Base-by-base conservation (phyloP, 345 rosid species). In the Syzygium aqueum region DNA sequence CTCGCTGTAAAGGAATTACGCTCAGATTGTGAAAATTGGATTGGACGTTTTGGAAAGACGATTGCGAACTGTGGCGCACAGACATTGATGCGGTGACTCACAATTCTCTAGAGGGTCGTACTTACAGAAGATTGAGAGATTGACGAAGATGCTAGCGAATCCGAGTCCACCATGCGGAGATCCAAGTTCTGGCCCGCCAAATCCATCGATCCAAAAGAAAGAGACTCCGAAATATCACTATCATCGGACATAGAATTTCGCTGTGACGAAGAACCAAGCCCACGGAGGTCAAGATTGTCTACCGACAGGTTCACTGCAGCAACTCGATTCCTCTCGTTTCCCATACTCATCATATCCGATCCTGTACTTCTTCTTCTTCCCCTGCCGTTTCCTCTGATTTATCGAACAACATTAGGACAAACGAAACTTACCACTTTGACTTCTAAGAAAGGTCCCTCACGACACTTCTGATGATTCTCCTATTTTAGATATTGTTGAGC, bases 1-100 rank as follows among this genome's bases (percentile, higher is more conserved):
- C 95, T 77, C 90, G 90, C 98, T 96, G 93, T 89, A 90, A 86
- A 80, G 46, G 77, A 0, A 19, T 33, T 19, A 37, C 5, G 27
- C 49, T 50, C 54, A 63, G 73, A 43, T 61, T 33, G 80, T 30
- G 28, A 19, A 50, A 65, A 23, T 30, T 73, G 83, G 53, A 23
- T 61, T 50, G 43, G 16, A 27, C 77, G 49, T 43, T 56, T 53
- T 43, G 52, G 49, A 56, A 85, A 51, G 23, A 73, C 28, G 57
- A 65, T 37, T 63, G 53, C 27, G 19, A 49, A 85, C 84, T 50
- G 43, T 23, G 1, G 51, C 21, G 84, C 50, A 17, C 27, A 84
- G 57, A 84, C 5, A 52, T 28, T 0, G 7, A 53, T 49, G 23
- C 5, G 27, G 37, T 53, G 16, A 46, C 77, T 37, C 23, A 43